Evolutionary conservation across 805 yeast genomes (phyloP), one percentile per base, ranked within the genome.

Genomic region (Saturnispora sekii): DNA sequence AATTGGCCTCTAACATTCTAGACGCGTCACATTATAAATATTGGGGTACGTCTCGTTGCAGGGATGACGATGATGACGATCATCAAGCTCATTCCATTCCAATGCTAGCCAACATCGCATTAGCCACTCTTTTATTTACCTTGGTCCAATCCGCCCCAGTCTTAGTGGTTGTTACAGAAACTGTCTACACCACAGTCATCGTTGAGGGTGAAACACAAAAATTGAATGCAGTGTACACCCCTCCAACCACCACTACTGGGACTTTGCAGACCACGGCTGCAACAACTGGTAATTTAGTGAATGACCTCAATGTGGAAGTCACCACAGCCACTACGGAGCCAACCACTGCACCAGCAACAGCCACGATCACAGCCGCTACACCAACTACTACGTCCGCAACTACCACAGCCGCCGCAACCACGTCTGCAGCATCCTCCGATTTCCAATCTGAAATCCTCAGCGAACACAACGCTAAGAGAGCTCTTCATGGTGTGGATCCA

Each of bases 391-490:
- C 54, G 12, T 7, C 62, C 2, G 10, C 56, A 12, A 38, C 55
- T 16, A 14, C 54, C 11, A 28, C 54, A 5, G 28, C 54, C 8
- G 18, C 60, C 3, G 8, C 61, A 5, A 30, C 57, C 15, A 12
- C 55, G 9, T 12, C 51, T 17, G 34, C 57, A 3, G 31, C 56
- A 43, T 29, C 53, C 43, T 52, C 55, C n/a, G 53, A 37, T 18
- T 59, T 60, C 39, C 48, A 53, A 14, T 33, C 51, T 5, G 58
- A 62, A 31, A 75, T 83, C 48, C 67, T 84, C 48, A 62, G 63
- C 47, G 79, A 70, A 48, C 90, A 83, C 69, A 83, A 84, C 61
- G 53, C 54, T 28, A 72, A 76, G 56, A 72, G 89, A 64, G 68
- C 76, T 10, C 53, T 60, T 12, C 87, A 81, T 62, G 60, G 68